Conservation (phyloP, 2,329 filamentous ascomycete species). For the Monilinia laxa region DNA sequence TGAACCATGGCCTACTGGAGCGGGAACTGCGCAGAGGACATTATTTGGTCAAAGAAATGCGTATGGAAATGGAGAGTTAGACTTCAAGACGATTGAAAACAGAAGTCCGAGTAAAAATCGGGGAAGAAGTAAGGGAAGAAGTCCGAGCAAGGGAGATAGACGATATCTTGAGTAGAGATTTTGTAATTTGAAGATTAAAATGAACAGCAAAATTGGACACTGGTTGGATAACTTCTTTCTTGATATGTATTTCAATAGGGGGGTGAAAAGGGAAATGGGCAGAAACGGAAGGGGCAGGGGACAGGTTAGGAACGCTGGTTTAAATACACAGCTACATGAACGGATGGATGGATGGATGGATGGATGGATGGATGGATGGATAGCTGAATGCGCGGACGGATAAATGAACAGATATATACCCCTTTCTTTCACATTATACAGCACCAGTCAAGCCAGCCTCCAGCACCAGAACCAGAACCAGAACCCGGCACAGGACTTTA, state of each 20-base stretch:
- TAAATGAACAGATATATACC: background rate
- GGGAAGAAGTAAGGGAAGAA: constrained; percentile 29
- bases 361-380: no score
- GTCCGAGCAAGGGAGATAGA: constrained; percentile 35
- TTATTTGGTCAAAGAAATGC: constrained; percentile 7
- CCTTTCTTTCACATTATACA: background rate
- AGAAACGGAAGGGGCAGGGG: background rate
- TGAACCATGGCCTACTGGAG: constrained; percentile 27
- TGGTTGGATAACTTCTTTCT: background rate
- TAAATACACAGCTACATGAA: background rate
- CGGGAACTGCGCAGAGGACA: background rate
- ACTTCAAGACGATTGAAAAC: background rate
- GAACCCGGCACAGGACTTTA: background rate
- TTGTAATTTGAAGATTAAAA: background rate
- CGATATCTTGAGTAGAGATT: constrained; percentile 22
- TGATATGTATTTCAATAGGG: background rate
- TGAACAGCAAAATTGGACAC: background rate
- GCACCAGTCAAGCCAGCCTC: background rate
- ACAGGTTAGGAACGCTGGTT: background rate
- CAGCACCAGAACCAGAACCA: background rate
- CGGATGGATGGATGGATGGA: background rate
- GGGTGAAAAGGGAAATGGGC: background rate
- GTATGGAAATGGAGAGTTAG: background rate
- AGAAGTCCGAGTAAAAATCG: constrained; percentile 37
- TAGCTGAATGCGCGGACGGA: no score